Evolutionary conservation across 1,139 yeast species (phyloP).

Genomic region (Geotrichum europaeum): DNA sequence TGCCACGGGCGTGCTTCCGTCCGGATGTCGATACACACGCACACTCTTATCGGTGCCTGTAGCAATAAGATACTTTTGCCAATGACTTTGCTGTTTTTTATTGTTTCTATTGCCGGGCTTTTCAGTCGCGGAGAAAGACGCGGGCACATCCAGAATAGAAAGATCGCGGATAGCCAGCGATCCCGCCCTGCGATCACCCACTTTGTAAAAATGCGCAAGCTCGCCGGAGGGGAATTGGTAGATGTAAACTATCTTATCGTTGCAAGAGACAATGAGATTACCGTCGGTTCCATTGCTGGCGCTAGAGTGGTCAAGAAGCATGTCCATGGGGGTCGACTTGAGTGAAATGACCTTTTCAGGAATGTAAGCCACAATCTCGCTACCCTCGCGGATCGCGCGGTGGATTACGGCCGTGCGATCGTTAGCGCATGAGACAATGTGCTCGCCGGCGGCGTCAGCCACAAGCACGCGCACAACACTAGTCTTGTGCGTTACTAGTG

Average conservation of each 20-base stretch:
- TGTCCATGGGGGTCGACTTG: constrained; percentile 45
- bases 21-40: constrained; percentile 42
- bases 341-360: constrained; percentile 46
- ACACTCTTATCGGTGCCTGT: constrained; percentile 56
- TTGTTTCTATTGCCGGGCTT: background rate
- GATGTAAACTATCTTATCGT: constrained; percentile 45
- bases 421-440: constrained; percentile 49
- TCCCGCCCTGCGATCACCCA: constrained; percentile 31
- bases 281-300: constrained; percentile 29
- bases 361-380: constrained; percentile 23
- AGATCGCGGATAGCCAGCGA: constrained; percentile 27
- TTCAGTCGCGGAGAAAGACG: constrained; percentile 17
- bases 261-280: constrained; percentile 44
- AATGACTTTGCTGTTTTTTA: background rate
- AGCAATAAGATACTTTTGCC: constrained; percentile 36
- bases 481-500: constrained; percentile 53
- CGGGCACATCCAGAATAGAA: constrained; percentile 9
- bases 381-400: constrained; percentile 29
- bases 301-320: constrained; percentile 26
- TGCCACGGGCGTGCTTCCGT: constrained; percentile 43
- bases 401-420: constrained; percentile 56
- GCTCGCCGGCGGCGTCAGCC: constrained; percentile 27
- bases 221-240: constrained; percentile 40
- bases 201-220: constrained; percentile 38
- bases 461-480: constrained; percentile 41